A percentile compares a stretch with the other conserved stretches of the same genome.
Conservation (phyloP, 805 yeast species). For the Teunomyces aglyptinius region DNA sequence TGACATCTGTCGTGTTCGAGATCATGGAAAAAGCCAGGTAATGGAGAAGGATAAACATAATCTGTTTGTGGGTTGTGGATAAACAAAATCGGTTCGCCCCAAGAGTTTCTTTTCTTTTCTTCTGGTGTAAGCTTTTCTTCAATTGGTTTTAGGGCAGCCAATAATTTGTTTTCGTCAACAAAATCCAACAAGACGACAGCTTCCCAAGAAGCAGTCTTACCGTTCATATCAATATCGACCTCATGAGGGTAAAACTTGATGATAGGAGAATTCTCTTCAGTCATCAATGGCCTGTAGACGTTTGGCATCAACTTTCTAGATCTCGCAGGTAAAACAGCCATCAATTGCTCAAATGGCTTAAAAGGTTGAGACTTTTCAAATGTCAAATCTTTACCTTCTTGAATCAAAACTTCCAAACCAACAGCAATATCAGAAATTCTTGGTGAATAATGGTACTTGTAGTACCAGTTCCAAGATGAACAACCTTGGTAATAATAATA, state of each 20-base stretch:
- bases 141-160: conserved; percentile 68
- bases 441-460: conserved; percentile 87
- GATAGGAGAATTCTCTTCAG: conserved; percentile 81
- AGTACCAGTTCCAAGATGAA: conserved; percentile 96
- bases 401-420: conserved; percentile 61
- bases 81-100: conserved; percentile 69
- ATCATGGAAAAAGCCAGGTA: conserved; percentile 74
- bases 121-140: conserved; percentile 62
- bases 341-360: conserved; percentile 90
- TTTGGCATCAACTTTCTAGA: conserved; percentile 76
- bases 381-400: conserved; percentile 35
- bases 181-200: conserved; percentile 91
- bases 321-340: conserved; percentile 96
- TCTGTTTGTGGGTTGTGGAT: conserved; percentile 74
- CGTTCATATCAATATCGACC: conserved; percentile 86
- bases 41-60: conserved; percentile 66
- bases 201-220: conserved; percentile 96
- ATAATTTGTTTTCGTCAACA: conserved; percentile 78
- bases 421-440: conserved; percentile 80
- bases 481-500: conserved; percentile 87
- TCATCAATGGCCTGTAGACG: conserved; percentile 78
- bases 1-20: conserved; percentile 76
- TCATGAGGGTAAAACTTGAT: conserved; percentile 86
- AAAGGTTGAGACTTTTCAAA: conserved; percentile 79
- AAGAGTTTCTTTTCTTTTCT: conserved; percentile 70